Evolutionary conservation across 148 eudicot species (phyloP).

Genomic region (Camellia sinensis): DNA sequence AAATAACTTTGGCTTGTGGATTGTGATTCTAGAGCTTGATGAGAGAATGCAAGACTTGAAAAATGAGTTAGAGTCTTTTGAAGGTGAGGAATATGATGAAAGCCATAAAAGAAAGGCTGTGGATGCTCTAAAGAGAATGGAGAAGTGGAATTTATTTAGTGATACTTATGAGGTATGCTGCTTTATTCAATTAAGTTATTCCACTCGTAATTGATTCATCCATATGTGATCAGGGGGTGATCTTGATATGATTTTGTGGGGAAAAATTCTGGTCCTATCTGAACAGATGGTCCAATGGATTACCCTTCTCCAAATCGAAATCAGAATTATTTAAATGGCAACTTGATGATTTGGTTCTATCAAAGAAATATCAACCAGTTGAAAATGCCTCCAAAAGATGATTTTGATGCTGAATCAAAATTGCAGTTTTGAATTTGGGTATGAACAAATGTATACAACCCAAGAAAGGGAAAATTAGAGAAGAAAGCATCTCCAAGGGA

Average conservation of each 20-base stretch:
- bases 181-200: not conserved
- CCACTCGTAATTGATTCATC: not conserved
- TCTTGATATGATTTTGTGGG: not conserved
- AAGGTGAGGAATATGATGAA: conserved; percentile 74
- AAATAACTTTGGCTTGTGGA: conserved; percentile 11
- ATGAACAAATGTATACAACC: not conserved
- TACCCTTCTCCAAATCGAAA: not conserved
- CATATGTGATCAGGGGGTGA: not conserved
- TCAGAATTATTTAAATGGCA: too few relatives aligned
- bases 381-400: not conserved
- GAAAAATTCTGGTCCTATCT: not conserved
- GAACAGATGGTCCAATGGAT: not conserved
- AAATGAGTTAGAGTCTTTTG: conserved; percentile 79
- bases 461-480: not conserved
- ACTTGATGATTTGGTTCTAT: too few relatives aligned
- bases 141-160: conserved; percentile 88
- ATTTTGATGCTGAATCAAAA: not conserved
- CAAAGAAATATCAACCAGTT: not conserved
- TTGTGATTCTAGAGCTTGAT: conserved; percentile 68
- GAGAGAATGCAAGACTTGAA: conserved; percentile 90
- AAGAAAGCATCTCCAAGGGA: too few relatives aligned
- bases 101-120: conserved; percentile 66
- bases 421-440: not conserved
- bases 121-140: conserved; percentile 88
- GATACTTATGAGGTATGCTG: conserved; percentile 64